Evolutionary conservation across 371 early-diverging fungal species (phyloP).

Genomic region (Syncephalastrum contaminatum): DNA sequence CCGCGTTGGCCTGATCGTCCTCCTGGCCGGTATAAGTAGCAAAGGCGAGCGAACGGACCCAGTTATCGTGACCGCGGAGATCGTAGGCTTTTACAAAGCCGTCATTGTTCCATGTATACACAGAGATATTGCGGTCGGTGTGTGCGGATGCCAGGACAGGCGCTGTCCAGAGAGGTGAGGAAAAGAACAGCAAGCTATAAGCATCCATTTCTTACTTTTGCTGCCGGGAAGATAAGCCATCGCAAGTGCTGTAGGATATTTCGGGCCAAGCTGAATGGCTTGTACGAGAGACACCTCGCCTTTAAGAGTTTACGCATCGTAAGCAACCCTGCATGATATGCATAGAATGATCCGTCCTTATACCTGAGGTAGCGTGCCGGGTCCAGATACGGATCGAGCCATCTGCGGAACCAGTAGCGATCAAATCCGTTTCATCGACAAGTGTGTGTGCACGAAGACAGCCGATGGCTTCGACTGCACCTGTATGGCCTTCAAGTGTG

Average conservation of each 20-base stretch:
- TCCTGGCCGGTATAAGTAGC: constrained; percentile 55
- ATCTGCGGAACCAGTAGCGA: constrained; percentile 82
- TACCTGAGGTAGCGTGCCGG: constrained; percentile 42
- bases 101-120: constrained; percentile 50
- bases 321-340: not conserved
- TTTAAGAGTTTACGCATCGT: not conserved
- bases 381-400: constrained; percentile 80
- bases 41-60: constrained; percentile 85
- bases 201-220: constrained; percentile 28
- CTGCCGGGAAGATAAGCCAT: constrained; percentile 71
- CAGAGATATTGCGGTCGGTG: constrained; percentile 70
- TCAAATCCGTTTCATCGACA: constrained; percentile 44
- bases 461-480: constrained; percentile 69
- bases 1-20: constrained; percentile 20
- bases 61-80: constrained; percentile 90
- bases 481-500: constrained; percentile 69
- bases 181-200: not conserved
- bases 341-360: not conserved
- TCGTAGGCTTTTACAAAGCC: constrained; percentile 65
- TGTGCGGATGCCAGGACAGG: constrained; percentile 74
- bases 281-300: constrained; percentile 47
- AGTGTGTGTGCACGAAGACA: constrained; percentile 51
- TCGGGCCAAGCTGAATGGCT: constrained; percentile 64
- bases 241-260: constrained; percentile 70
- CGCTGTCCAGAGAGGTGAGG: constrained; percentile 25